These are phyloP conservation scores for Hypoxylon fuscum DNA, from an alignment of 495 filamentous ascomycete genomes.

Conservation along the genomic window DNA sequence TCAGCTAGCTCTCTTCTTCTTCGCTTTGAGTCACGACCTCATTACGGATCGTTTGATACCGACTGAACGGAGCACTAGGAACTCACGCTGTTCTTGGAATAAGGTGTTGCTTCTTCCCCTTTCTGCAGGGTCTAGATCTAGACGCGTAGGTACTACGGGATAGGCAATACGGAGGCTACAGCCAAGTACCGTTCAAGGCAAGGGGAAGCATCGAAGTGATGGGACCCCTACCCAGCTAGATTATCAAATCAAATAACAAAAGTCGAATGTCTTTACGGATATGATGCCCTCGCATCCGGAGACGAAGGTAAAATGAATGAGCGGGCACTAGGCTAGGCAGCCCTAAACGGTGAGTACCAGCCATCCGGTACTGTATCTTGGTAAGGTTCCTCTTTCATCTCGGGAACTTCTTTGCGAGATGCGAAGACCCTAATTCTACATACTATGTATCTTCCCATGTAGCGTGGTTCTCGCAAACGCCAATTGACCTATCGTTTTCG, in stretches of 20 bases:
- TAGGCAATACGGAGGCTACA: conserved; percentile 26
- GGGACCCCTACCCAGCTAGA: conserved; percentile 26
- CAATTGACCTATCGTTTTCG: conserved; percentile 24
- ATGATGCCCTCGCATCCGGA: conserved; percentile 35
- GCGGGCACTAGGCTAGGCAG: conserved; percentile 15
- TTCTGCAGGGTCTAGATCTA: conserved; percentile 21
- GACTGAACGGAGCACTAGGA: not conserved
- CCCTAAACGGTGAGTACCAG: conserved; percentile 33
- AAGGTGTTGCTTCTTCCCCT: conserved; percentile 10
- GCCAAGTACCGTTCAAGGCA: conserved; percentile 15
- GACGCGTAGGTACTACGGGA: conserved; percentile 5
- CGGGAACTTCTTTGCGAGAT: conserved; percentile 19
- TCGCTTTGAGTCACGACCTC: not conserved
- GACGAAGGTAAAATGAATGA: conserved; percentile 3
- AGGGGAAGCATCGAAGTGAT: conserved; percentile 4
- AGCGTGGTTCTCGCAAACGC: not conserved
- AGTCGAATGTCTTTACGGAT: conserved; percentile 29
- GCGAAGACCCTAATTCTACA: conserved; percentile 19
- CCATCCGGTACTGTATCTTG: conserved; percentile 9
- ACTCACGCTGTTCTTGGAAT: conserved; percentile 10
- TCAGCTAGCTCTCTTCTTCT: no score
- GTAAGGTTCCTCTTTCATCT: not conserved
- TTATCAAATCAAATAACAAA: conserved; percentile 13
- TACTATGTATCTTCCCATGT: conserved; percentile 8
- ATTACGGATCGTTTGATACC: conserved; percentile 8